Conservation (phyloP, 768 basidiomycete species). For the Calocybe cyanea region DNA sequence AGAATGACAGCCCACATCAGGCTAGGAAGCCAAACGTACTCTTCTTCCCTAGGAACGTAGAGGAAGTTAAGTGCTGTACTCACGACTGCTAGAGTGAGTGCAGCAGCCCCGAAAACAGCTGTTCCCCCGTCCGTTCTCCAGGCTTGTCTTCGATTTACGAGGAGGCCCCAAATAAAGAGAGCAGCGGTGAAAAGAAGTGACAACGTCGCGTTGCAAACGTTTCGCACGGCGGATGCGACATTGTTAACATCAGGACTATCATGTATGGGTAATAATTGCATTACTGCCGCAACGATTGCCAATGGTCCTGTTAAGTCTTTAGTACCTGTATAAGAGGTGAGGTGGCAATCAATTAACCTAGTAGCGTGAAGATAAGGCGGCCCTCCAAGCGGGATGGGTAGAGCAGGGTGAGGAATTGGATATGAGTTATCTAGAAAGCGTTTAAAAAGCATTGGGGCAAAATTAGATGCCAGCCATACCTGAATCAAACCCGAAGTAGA, state of each 20-base stretch:
- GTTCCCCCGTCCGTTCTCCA: constrained; percentile 98
- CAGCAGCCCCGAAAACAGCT: constrained; percentile 85
- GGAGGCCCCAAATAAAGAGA: constrained; percentile 89
- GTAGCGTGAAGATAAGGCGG: constrained; percentile 76
- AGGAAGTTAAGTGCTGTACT: constrained; percentile 86
- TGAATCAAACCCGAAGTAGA: constrained; percentile 81
- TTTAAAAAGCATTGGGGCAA: background rate
- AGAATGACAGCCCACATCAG: constrained; percentile 89
- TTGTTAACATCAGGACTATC: constrained; percentile 34
- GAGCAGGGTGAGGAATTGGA: constrained; percentile 93
- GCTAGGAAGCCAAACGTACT: constrained; percentile 88
- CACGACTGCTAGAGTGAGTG: constrained; percentile 75
- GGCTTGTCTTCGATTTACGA: constrained; percentile 85
- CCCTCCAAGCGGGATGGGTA: constrained; percentile 91
- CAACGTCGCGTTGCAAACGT: constrained; percentile 96
- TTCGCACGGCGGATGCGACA: constrained; percentile 73
- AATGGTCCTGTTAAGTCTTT: constrained; percentile 57
- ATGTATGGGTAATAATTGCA: constrained; percentile 78
- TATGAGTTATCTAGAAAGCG: constrained; percentile 80
- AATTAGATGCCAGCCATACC: constrained; percentile 40
- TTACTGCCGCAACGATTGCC: constrained; percentile 76
- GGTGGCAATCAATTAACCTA: constrained; percentile 47
- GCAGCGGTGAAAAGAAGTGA: constrained; percentile 89
- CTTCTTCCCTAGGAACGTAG: constrained; percentile 78
- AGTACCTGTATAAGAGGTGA: constrained; percentile 1